These are phyloP conservation scores for Leishmania tropica DNA, from an alignment of 208 protist genomes.

Conservation along the genomic window DNA sequence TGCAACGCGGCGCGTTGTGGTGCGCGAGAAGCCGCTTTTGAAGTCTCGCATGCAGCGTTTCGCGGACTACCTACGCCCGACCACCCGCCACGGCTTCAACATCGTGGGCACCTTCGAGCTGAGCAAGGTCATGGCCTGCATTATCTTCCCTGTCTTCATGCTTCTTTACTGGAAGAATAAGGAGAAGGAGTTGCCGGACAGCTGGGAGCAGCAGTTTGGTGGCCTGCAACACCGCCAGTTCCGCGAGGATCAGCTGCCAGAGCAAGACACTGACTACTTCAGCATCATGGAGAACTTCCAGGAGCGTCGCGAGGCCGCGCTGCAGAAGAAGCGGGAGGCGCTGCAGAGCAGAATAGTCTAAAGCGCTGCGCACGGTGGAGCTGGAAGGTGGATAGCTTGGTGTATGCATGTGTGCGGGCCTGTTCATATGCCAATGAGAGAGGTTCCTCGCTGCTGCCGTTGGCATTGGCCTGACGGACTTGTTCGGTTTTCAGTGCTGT, in stretches of 20 bases:
- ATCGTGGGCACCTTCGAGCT: conserved; percentile 71
- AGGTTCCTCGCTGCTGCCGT: neutral
- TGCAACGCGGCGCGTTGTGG: conserved; percentile 61
- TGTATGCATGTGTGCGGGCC: neutral
- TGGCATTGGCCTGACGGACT: neutral
- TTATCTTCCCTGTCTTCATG: conserved; percentile 80
- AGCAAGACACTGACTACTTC: conserved; percentile 80
- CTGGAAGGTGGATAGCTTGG: neutral
- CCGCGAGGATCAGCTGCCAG: conserved; percentile 61
- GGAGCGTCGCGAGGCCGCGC: conserved; percentile 63
- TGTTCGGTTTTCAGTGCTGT: neutral
- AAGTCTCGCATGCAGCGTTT: conserved; percentile 78
- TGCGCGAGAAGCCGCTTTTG: conserved; percentile 79
- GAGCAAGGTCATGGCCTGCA: conserved; percentile 77
- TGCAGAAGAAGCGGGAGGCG: conserved; percentile 68
- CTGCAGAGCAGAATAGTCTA: conserved; percentile 33
- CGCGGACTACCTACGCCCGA: conserved; percentile 60
- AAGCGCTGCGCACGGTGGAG: conserved; percentile 6
- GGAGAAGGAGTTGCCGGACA: conserved; percentile 70
- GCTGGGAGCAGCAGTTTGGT: conserved; percentile 81
- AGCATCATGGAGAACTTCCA: conserved; percentile 83
- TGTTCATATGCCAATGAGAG: neutral
- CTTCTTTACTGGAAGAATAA: conserved; percentile 81
- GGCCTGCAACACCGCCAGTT: conserved; percentile 80
- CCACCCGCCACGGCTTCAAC: conserved; percentile 64